A percentile compares a stretch with the other conserved stretches of the same genome.
phyloP scores from a whole-genome alignment of 2,329 filamentous ascomycete species.

The Pseudogymnoascus sp. region DNA sequence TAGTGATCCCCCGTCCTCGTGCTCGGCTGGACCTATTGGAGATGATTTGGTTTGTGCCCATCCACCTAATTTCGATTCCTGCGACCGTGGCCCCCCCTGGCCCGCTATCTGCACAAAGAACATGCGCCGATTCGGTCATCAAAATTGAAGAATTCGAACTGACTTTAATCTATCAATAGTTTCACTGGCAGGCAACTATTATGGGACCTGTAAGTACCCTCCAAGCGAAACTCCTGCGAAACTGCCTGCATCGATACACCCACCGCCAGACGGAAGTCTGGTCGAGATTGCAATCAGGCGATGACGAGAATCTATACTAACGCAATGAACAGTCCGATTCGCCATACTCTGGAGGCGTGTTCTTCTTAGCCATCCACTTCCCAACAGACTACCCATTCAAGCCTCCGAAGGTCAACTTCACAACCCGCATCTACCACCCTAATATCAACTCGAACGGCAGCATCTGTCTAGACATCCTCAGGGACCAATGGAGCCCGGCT shows the following conservation, averaged over 20 bases:
- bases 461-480: slow-evolving; percentile 96
- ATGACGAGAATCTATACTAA: slow-evolving; percentile 18
- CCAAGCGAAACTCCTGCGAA: slow-evolving; percentile 20
- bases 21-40: slow-evolving; percentile 92
- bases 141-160: slow-evolving; percentile 23
- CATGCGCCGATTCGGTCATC: slow-evolving; percentile 5
- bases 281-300: not conserved
- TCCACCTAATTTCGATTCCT: not conserved
- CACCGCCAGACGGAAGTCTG: not conserved
- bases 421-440: slow-evolving; percentile 97
- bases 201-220: slow-evolving; percentile 86
- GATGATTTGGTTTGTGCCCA: slow-evolving; percentile 82
- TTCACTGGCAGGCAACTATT: slow-evolving; percentile 99
- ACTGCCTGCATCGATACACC: not conserved
- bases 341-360: slow-evolving; percentile 95
- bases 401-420: slow-evolving; percentile 99
- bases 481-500: slow-evolving; percentile 98
- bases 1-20: slow-evolving; percentile 97
- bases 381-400: slow-evolving; percentile 99
- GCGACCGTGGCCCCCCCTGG: not conserved
- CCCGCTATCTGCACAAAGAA: not conserved
- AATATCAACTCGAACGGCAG: slow-evolving; percentile 99
- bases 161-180: slow-evolving; percentile 48
- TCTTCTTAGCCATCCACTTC: slow-evolving; percentile 98
- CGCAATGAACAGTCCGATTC: slow-evolving; percentile 65